A percentile compares a stretch with the other conserved stretches of the same genome.
Conservation (phyloP, 108 stramenopile species). For the Fistulifera pelliculosa region DNA sequence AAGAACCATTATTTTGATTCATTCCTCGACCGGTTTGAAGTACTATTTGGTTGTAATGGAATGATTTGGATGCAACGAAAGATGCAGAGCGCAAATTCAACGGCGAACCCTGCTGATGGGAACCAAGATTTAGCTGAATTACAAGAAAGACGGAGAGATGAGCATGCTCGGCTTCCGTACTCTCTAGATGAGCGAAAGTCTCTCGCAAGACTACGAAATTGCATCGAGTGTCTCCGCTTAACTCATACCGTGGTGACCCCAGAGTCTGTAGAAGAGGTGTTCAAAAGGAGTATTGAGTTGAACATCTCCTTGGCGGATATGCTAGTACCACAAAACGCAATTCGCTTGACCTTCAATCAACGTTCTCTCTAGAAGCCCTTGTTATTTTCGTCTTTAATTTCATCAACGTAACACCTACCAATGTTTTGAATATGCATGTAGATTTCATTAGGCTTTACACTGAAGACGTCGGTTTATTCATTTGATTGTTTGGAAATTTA, state of each 20-base stretch:
- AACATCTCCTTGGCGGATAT: slow-evolving; percentile 39
- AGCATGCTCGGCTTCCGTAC: slow-evolving; percentile 56
- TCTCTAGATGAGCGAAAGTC: slow-evolving; percentile 38
- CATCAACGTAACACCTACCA: too few species aligned
- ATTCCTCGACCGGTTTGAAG: slow-evolving; percentile 33
- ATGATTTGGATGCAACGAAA: slow-evolving; percentile 81
- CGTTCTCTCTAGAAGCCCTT: too few species aligned
- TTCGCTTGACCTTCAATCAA: slow-evolving; percentile 32
- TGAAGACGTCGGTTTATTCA: too few species aligned
- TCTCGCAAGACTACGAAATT: slow-evolving; percentile 62
- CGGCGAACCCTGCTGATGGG: slow-evolving; percentile 7
- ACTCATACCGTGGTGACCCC: slow-evolving; percentile 59
- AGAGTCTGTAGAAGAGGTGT: slow-evolving; percentile 53
- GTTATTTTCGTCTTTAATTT: too few species aligned
- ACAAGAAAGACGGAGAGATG: slow-evolving; percentile 58
- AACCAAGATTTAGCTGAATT: slow-evolving; percentile 55
- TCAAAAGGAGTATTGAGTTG: slow-evolving; percentile 33
- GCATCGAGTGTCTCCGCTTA: slow-evolving; percentile 56
- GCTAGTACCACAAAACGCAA: slow-evolving; percentile 54
- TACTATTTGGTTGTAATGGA: slow-evolving; percentile 76
- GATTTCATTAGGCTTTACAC: too few species aligned
- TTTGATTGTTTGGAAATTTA: too few species aligned
- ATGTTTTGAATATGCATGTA: too few species aligned
- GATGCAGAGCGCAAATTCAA: slow-evolving; percentile 13
- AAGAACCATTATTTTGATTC: slow-evolving; percentile 63